Conservation (phyloP, 2,329 filamentous ascomycete species). For the Furcasterigmium sp. region DNA sequence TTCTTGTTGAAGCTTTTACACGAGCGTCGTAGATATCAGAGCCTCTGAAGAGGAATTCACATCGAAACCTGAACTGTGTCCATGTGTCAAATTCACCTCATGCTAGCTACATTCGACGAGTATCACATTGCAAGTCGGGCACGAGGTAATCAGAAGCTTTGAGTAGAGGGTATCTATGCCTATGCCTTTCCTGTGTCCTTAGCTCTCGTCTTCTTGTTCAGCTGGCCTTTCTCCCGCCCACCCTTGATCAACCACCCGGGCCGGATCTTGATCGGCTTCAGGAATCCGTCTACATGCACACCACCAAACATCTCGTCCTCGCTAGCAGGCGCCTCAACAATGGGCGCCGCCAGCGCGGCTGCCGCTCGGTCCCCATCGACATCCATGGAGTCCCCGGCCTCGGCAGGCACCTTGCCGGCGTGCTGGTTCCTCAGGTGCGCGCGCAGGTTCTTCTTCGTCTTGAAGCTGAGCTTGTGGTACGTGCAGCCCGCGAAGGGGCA, state of each 20-base stretch:
- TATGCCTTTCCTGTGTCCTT: no score
- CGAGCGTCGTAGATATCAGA: neutral
- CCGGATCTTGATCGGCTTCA: conserved; percentile 47
- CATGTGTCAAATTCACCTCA: neutral
- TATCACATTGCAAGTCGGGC: no score
- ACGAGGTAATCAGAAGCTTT: no score
- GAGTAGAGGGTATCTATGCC: no score
- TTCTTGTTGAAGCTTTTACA: conserved; percentile 2
- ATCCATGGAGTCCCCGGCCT: conserved; percentile 22
- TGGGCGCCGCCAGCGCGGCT: neutral
- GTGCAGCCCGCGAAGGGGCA: neutral
- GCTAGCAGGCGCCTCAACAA: conserved; percentile 21
- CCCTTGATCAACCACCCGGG: conserved; percentile 37
- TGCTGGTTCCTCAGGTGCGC: conserved; percentile 34
- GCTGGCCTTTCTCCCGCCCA: conserved; percentile 20
- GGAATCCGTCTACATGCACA: conserved; percentile 64
- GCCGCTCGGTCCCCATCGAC: neutral
- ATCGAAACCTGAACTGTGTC: neutral
- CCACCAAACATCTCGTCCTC: conserved; percentile 54
- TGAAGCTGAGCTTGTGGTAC: conserved; percentile 4
- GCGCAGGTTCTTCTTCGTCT: conserved; percentile 21
- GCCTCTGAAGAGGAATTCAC: neutral
- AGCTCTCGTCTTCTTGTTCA: conserved; percentile 8
- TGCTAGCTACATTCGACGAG: neutral
- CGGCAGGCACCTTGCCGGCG: conserved; percentile 26